phyloP scores from a whole-genome alignment of 208 protist genomes.

The Trypanosoma platydactyli region DNA sequence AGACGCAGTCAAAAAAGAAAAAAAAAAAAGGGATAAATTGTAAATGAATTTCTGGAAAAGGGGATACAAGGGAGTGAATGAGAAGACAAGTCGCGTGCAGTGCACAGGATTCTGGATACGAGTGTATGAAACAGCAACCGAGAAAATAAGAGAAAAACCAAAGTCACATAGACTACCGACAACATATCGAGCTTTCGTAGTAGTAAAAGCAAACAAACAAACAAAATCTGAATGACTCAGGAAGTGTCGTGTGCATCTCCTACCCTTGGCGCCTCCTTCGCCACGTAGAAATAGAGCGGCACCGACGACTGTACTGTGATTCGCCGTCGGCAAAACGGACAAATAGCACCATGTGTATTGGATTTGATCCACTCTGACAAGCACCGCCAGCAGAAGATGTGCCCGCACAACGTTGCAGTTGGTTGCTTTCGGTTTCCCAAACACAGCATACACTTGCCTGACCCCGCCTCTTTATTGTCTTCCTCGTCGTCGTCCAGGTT shows the following conservation, averaged over 20 bases:
- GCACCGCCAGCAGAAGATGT: constrained; percentile 90
- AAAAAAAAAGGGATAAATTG: constrained; percentile 11
- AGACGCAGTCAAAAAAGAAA: constrained; percentile 24
- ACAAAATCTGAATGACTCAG: too few relatives aligned
- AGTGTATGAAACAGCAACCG: constrained; percentile 1
- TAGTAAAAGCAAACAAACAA: too few relatives aligned
- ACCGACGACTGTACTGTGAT: constrained; percentile 77
- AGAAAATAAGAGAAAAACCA: not conserved
- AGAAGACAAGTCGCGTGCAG: too few relatives aligned
- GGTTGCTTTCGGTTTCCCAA: constrained; percentile 72
- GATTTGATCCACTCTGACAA: constrained; percentile 84
- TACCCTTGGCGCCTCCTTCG: constrained; percentile 49
- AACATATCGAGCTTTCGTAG: too few relatives aligned
- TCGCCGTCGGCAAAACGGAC: constrained; percentile 85
- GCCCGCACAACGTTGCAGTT: constrained; percentile 79
- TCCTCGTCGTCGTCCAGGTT: not conserved
- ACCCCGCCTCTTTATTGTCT: constrained; percentile 31
- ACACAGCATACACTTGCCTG: constrained; percentile 87
- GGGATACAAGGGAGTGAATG: not conserved
- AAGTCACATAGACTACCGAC: not conserved
- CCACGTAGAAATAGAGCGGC: constrained; percentile 82
- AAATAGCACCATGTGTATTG: constrained; percentile 72
- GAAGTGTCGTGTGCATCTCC: constrained; percentile 22
- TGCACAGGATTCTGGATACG: constrained; percentile 1
- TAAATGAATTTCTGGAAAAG: constrained; percentile 6